Evolutionary conservation across 148 eudicot species (phyloP).

Genomic region (Selenicereus undatus): DNA sequence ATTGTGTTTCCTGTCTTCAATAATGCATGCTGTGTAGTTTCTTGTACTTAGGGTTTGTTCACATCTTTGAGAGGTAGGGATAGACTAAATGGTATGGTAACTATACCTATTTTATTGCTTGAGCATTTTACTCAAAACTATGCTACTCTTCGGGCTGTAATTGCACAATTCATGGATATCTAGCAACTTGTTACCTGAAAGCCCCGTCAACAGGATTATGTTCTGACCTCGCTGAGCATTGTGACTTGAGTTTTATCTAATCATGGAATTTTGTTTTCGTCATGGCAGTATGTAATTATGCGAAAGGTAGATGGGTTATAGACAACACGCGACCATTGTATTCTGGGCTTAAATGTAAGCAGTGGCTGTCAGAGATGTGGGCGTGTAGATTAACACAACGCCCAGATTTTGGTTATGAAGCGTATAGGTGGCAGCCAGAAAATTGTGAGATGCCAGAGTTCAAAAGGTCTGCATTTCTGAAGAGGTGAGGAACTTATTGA

Average conservation of each 20-base stretch:
- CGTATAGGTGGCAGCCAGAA: constrained; percentile 58
- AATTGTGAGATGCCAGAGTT: constrained; percentile 60
- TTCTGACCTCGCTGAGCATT: not conserved
- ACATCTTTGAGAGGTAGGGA: not conserved
- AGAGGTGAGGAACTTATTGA: constrained; percentile 30
- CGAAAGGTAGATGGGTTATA: constrained; percentile 58
- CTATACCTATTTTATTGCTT: not conserved
- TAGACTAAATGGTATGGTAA: not conserved
- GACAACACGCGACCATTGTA: constrained; percentile 47
- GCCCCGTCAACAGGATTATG: not conserved
- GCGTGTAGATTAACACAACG: constrained; percentile 60
- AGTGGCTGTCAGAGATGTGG: constrained; percentile 68
- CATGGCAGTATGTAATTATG: constrained; percentile 55
- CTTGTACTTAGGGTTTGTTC: not conserved
- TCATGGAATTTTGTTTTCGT: constrained; percentile 5
- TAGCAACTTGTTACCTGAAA: not conserved
- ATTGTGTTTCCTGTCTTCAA: not conserved
- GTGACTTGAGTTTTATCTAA: not conserved
- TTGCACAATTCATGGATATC: not conserved
- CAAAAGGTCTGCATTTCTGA: constrained; percentile 38
- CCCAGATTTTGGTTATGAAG: constrained; percentile 58
- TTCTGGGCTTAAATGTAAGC: constrained; percentile 59
- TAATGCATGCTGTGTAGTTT: not conserved
- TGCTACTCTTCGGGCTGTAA: not conserved
- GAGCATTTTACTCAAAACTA: not conserved